Percentiles rank a stretch among this genome's conserved stretches.
phyloP scores from a whole-genome alignment of 352 stramenopile genomes.

The Phytophthora hibernalis region DNA sequence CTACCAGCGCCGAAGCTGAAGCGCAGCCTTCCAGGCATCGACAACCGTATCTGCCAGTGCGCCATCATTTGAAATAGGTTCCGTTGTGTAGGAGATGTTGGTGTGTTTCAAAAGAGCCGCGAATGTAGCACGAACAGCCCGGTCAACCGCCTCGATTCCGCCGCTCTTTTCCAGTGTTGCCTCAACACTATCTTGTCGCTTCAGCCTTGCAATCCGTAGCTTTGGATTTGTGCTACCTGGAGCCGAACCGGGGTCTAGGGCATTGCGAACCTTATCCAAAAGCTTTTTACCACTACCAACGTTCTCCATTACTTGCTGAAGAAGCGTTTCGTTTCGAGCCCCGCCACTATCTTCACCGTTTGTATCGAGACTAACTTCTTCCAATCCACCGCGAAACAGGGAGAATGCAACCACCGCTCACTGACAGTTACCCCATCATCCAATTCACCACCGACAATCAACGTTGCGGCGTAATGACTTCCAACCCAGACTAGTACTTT shows the following conservation, averaged over 20 bases:
- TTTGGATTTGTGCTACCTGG: conserved; percentile 61
- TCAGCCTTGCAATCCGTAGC: conserved; percentile 66
- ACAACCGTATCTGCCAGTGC: conserved; percentile 70
- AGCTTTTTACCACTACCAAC: conserved; percentile 79
- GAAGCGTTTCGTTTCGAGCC: conserved; percentile 57
- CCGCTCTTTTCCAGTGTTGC: conserved; percentile 86
- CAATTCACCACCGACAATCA: conserved; percentile 54
- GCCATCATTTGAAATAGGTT: conserved; percentile 66
- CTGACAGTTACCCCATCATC: conserved; percentile 27
- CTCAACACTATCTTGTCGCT: conserved; percentile 87
- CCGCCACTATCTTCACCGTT: conserved; percentile 12
- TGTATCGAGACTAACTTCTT: conserved; percentile 24
- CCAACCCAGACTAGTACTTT: conserved; percentile 67
- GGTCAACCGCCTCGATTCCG: conserved; percentile 82
- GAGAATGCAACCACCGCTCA: conserved; percentile 57
- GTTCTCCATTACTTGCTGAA: conserved; percentile 82
- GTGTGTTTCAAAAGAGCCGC: conserved; percentile 85
- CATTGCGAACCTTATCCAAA: conserved; percentile 80
- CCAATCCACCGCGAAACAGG: conserved; percentile 66
- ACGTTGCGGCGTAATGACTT: conserved; percentile 67
- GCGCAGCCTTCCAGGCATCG: conserved; percentile 75
- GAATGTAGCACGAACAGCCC: conserved; percentile 81
- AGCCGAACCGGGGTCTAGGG: conserved; percentile 58
- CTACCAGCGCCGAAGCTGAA: conserved; percentile 87
- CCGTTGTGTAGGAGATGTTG: conserved; percentile 74